Evolutionary conservation across 2,329 filamentous ascomycete species (phyloP).

Genomic region (Fusarium succisae): DNA sequence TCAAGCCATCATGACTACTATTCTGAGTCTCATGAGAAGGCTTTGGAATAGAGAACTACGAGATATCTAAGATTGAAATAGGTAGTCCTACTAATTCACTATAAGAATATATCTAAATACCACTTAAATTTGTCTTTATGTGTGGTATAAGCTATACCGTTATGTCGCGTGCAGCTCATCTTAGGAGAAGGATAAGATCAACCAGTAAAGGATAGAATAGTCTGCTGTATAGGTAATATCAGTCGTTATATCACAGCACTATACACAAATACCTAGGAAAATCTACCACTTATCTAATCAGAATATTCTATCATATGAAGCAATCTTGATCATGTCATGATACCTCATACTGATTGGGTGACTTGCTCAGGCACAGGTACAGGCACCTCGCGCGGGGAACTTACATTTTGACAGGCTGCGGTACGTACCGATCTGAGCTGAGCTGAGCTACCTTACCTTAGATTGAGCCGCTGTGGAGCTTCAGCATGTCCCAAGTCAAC

Average conservation of each 20-base stretch:
- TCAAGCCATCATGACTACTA: neutral
- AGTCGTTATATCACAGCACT: neutral
- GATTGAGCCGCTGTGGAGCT: slow-evolving; percentile 39
- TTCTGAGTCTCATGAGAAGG: neutral
- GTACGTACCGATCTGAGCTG: slow-evolving; percentile 34
- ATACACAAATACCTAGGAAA: fast-evolving
- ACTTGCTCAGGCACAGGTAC: neutral
- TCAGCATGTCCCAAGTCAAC: slow-evolving; percentile 10
- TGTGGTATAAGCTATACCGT: neutral
- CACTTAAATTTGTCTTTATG: neutral
- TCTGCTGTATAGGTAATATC: neutral
- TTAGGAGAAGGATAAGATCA: neutral
- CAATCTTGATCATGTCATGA: neutral
- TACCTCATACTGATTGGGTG: slow-evolving; percentile 6
- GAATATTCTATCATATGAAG: neutral
- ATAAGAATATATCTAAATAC: neutral
- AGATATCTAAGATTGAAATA: fast-evolving
- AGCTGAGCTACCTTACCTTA: neutral
- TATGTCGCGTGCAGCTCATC: neutral
- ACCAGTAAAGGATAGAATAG: neutral
- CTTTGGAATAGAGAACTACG: neutral
- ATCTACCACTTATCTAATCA: neutral
- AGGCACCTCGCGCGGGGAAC: slow-evolving; percentile 12
- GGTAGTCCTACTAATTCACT: fast-evolving
- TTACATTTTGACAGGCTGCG: slow-evolving; percentile 28